These are phyloP conservation scores for Rubus parviflorus DNA, from an alignment of 306 rosid genomes.

Conservation along the genomic window DNA sequence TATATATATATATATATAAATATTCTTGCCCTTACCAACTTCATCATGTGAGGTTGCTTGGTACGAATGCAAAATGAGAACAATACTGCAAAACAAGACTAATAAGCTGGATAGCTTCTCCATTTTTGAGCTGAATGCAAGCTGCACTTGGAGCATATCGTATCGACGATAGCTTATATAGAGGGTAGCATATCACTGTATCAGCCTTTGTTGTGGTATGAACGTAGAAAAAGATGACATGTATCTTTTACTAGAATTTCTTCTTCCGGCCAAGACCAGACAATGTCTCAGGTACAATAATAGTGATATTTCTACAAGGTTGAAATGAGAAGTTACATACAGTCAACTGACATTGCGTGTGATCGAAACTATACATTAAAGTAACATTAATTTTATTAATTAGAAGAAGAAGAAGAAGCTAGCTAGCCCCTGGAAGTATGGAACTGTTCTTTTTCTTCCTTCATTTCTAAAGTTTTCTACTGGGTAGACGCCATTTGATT, in stretches of 20 bases:
- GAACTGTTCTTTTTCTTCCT: not conserved
- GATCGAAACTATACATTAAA: not conserved
- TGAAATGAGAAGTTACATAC: not conserved
- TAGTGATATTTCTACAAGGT: not conserved
- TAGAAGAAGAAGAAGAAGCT: not conserved
- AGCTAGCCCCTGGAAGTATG: not conserved
- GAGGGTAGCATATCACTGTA: not conserved
- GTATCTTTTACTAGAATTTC: not conserved
- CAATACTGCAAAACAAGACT: not conserved
- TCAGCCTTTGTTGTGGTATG: not conserved
- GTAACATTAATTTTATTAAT: not conserved
- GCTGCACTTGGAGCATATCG: not conserved
- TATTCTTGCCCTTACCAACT: constrained; percentile 48
- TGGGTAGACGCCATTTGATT: not conserved
- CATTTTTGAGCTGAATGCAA: not conserved
- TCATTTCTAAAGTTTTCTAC: not conserved
- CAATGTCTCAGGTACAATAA: not conserved
- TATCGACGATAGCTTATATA: constrained; percentile 9
- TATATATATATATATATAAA: not conserved
- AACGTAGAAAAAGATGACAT: not conserved
- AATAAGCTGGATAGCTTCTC: not conserved
- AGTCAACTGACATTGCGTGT: not conserved
- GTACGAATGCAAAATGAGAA: not conserved
- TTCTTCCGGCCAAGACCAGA: not conserved
- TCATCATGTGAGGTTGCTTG: constrained; percentile 25